Conservation (phyloP, 2,329 filamentous ascomycete genomes). For the Diaporthe aspalathi region DNA sequence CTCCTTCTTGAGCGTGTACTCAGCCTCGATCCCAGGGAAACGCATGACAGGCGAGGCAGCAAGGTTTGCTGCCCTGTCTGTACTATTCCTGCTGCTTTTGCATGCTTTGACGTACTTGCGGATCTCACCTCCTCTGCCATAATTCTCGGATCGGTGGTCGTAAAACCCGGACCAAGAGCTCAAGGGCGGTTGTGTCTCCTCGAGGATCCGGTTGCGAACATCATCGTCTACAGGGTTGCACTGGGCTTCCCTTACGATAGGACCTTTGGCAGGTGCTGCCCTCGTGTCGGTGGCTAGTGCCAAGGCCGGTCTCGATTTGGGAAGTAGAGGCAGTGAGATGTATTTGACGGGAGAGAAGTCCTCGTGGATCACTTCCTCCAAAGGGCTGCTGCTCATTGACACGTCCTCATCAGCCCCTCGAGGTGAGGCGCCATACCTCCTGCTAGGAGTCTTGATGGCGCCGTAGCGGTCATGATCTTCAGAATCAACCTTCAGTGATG, state of each 20-base stretch:
- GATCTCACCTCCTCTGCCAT: conserved; percentile 78
- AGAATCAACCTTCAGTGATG: conserved; percentile 77
- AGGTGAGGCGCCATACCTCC: conserved; percentile 53
- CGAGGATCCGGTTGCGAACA: conserved; percentile 79
- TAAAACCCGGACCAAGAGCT: conserved; percentile 82
- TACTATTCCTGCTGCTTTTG: conserved; percentile 65
- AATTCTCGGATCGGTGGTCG: conserved; percentile 73
- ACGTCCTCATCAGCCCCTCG: conserved; percentile 49
- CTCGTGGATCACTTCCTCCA: conserved; percentile 72
- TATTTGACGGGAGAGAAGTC: conserved; percentile 56
- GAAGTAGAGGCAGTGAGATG: conserved; percentile 61
- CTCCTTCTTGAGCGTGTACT: conserved; percentile 84
- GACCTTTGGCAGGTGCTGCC: conserved; percentile 66
- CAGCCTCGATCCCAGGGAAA: conserved; percentile 72
- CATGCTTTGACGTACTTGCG: conserved; percentile 80
- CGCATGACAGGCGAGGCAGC: conserved; percentile 72
- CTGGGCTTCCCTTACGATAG: conserved; percentile 82
- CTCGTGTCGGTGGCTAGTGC: conserved; percentile 47
- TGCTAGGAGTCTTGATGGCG: conserved; percentile 82
- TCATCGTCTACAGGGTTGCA: conserved; percentile 90
- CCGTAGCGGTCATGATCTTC: conserved; percentile 62
- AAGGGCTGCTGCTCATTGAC: conserved; percentile 77
- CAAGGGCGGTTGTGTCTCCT: conserved; percentile 78
- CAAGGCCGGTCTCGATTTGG: conserved; percentile 54
- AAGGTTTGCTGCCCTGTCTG: conserved; percentile 72